Percentiles rank a stretch among this genome's conserved stretches.
Evolutionary conservation across 495 filamentous ascomycete genomes (phyloP).

Genomic region (Staphylotrichum tortipilum): DNA sequence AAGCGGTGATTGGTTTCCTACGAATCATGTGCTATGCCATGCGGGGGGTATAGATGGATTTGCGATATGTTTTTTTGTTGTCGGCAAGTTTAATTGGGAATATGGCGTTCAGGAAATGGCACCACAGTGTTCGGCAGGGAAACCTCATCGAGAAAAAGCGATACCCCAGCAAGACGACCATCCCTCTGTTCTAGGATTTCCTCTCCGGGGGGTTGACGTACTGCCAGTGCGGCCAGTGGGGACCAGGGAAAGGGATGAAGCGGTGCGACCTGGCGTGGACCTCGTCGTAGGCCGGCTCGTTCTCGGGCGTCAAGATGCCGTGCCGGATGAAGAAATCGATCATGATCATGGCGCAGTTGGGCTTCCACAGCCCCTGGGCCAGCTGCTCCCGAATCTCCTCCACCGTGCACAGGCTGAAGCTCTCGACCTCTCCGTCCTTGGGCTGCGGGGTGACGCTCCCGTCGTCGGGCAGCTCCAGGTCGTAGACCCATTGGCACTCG

Average conservation of each 20-base stretch:
- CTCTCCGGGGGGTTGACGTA: background rate
- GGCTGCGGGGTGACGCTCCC: constrained; percentile 54
- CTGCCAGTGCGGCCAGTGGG: constrained; percentile 35
- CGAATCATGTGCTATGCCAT: background rate
- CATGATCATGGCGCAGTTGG: constrained; percentile 78
- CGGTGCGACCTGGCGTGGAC: constrained; percentile 71
- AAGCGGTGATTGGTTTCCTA: constrained; percentile 59
- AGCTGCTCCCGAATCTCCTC: constrained; percentile 65
- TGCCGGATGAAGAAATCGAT: constrained; percentile 88
- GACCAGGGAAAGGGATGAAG: constrained; percentile 68
- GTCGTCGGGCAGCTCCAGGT: constrained; percentile 65
- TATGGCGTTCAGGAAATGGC: constrained; percentile 13
- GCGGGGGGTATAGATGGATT: background rate
- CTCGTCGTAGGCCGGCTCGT: constrained; percentile 73
- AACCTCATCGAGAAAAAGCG: constrained; percentile 9
- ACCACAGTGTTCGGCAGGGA: background rate
- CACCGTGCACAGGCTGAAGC: constrained; percentile 68
- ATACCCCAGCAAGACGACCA: constrained; percentile 19
- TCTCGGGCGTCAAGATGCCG: constrained; percentile 70
- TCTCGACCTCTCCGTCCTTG: constrained; percentile 79
- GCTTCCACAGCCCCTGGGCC: constrained; percentile 72
- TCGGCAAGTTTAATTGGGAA: constrained; percentile 4
- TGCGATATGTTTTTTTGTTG: background rate
- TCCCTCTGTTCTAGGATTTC: constrained; percentile 1
- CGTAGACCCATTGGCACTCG: constrained; percentile 86